Evolutionary conservation across 169 alveolate species (phyloP), one percentile per base, ranked within the genome.

Genomic region (Plasmodium coatneyi): DNA sequence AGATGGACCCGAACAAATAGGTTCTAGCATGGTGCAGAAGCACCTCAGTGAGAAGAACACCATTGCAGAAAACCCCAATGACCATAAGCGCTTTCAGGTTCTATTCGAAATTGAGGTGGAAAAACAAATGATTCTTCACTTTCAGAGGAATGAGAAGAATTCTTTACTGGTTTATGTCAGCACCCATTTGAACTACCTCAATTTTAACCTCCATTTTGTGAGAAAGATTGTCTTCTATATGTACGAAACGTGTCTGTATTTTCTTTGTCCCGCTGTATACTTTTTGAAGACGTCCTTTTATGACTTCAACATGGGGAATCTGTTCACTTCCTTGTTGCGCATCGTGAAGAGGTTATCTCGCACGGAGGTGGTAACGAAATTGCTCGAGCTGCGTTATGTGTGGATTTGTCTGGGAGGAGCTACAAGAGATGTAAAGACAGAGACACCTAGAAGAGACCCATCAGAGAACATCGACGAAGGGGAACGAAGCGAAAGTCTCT

Each of bases 41-140:
- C 14, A 10, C 14, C 22, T 14, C 74, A 84, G 79, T 6, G 9
- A 72, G 22, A 46, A 9, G 10, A 4, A 22, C 39, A 43, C 2
- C 5, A 3, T 80, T 22, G 41, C 54, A 5, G 76, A 71, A 72
- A 9, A 81, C 25, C 79, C 60, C 56, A 87, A 79, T 25, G 80
- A 84, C 28, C 36, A 60, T 32, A 82, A 82, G 28, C 32, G 81
- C 66, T 16, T 83, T 43, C 87, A 87, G 52, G 79, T 78, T 32
- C 3, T 87, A 5, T 87, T 87, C 70, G 93, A 87, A 66, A 87
- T 87, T 34, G 90, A 87, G 81, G 71, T 79, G 34, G 93, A 87
- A 87, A 87, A 87, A 66, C 60, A 87, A 49, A 76, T 87, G n/a
- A 14, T 87, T 36, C 1, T 19, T 22, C 71, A 79, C n/a, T 79